phyloP scores from a whole-genome alignment of 1,284 basidiomycete genomes.

The Apiotrichum veenhuisii region DNA sequence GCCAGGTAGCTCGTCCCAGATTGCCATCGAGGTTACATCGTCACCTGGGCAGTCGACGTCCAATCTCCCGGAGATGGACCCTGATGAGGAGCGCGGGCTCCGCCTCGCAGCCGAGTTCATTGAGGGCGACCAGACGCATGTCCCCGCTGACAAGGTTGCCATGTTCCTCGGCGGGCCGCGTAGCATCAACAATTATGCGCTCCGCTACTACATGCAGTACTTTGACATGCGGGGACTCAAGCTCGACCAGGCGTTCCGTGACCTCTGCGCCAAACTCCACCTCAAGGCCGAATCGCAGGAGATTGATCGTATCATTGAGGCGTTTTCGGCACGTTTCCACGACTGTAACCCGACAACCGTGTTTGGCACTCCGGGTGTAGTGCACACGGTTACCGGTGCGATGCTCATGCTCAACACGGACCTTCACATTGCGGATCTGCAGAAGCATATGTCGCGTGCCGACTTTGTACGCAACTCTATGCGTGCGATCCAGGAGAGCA shows the following conservation, averaged over 20 bases:
- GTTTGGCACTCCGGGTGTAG: conserved; percentile 82
- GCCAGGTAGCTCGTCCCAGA: conserved; percentile 2
- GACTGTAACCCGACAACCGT: conserved; percentile 78
- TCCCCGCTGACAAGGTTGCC: conserved; percentile 85
- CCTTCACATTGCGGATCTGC: conserved; percentile 87
- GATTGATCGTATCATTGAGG: conserved; percentile 90
- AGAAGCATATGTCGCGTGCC: conserved; percentile 82
- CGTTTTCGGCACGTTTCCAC: conserved; percentile 84
- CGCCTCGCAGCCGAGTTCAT: conserved; percentile 75
- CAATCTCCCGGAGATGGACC: conserved; percentile 8
- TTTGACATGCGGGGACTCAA: conserved; percentile 82
- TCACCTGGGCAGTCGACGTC: conserved; percentile 12
- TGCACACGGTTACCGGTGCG: conserved; percentile 90
- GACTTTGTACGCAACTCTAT: conserved; percentile 94
- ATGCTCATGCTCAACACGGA: conserved; percentile 94
- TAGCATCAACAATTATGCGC: conserved; percentile 66
- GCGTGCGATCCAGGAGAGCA: conserved; percentile 61
- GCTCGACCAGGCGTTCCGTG: conserved; percentile 84
- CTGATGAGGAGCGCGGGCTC: conserved; percentile 61
- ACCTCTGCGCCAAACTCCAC: conserved; percentile 83
- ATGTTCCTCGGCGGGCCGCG: conserved; percentile 89
- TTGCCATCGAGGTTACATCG: conserved; percentile 15
- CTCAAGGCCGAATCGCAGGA: conserved; percentile 96
- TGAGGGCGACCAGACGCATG: conserved; percentile 79
- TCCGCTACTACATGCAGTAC: conserved; percentile 76